phyloP scores from a whole-genome alignment of 2,329 filamentous ascomycete genomes.

The Aspergillus pseudoterreus region DNA sequence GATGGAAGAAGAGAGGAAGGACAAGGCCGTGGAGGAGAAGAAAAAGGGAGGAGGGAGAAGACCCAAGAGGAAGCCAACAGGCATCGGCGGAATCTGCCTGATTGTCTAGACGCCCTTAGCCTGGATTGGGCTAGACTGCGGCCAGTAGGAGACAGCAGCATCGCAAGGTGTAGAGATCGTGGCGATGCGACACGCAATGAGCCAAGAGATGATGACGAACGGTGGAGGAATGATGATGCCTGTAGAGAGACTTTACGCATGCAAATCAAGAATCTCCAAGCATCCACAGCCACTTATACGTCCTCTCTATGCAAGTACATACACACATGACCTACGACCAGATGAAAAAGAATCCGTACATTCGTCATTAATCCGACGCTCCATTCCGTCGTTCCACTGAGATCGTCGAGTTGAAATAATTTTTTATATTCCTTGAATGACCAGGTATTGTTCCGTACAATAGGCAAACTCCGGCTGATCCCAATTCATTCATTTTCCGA shows the following conservation, averaged over 20 bases:
- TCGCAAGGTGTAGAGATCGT: neutral
- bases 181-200: neutral
- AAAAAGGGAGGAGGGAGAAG: constrained; percentile 1
- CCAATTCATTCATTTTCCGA: constrained; percentile 27
- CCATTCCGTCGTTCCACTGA: neutral
- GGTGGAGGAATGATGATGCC: constrained; percentile 11
- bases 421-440: constrained; percentile 28
- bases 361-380: neutral
- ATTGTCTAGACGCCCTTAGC: neutral
- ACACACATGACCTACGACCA: too few species aligned
- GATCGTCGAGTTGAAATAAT: constrained; percentile 2
- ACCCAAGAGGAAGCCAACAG: neutral
- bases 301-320: neutral
- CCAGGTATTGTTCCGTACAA: constrained; percentile 30
- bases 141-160: too few species aligned
- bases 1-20: neutral
- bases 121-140: too few species aligned
- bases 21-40: neutral
- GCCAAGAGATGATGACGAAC: neutral
- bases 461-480: constrained; percentile 35
- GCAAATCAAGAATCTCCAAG: neutral
- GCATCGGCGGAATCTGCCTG: neutral
- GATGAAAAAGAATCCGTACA: neutral
- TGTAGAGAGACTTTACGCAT: neutral
- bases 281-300: neutral